Evolutionary conservation across 352 stramenopile genomes (phyloP).

Genomic region (Sclerospora graminicola): DNA sequence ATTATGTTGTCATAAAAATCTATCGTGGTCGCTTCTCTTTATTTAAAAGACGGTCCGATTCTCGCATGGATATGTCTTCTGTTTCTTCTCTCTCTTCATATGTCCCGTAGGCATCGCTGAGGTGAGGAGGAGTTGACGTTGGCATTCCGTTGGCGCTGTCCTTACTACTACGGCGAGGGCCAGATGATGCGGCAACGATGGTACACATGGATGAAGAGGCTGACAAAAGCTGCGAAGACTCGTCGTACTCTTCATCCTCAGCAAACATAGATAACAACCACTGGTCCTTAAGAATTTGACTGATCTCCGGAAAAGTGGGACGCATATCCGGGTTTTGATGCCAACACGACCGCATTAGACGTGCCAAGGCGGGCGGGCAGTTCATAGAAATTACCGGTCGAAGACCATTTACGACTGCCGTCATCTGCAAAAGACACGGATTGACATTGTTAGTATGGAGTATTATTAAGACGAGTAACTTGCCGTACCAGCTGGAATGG

Average conservation of each 20-base stretch:
- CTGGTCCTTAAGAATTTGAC: constrained; percentile 65
- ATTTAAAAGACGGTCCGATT: constrained; percentile 27
- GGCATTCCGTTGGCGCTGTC: constrained; percentile 25
- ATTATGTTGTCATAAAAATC: constrained; percentile 33
- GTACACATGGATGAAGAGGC: constrained; percentile 30
- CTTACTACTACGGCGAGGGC: constrained; percentile 24
- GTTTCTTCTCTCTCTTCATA: constrained; percentile 15
- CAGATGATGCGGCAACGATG: constrained; percentile 10
- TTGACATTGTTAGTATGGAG: constrained; percentile 3
- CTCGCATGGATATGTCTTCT: constrained; percentile 9
- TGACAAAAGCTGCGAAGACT: constrained; percentile 19
- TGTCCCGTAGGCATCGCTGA: constrained; percentile 12
- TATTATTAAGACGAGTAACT: background rate
- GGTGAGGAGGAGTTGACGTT: constrained; percentile 15
- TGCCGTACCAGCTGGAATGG: constrained; percentile 73
- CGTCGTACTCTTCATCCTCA: constrained; percentile 35
- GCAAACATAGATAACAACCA: constrained; percentile 47
- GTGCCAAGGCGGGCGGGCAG: constrained; percentile 60
- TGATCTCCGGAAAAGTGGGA: constrained; percentile 74
- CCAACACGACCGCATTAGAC: constrained; percentile 80
- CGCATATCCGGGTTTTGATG: constrained; percentile 59
- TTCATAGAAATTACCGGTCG: constrained; percentile 77
- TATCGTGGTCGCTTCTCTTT: constrained; percentile 37
- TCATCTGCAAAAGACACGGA: constrained; percentile 43
- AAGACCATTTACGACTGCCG: constrained; percentile 76